phyloP scores from a whole-genome alignment of 2,329 filamentous ascomycete species.

The Penicillium sp. region DNA sequence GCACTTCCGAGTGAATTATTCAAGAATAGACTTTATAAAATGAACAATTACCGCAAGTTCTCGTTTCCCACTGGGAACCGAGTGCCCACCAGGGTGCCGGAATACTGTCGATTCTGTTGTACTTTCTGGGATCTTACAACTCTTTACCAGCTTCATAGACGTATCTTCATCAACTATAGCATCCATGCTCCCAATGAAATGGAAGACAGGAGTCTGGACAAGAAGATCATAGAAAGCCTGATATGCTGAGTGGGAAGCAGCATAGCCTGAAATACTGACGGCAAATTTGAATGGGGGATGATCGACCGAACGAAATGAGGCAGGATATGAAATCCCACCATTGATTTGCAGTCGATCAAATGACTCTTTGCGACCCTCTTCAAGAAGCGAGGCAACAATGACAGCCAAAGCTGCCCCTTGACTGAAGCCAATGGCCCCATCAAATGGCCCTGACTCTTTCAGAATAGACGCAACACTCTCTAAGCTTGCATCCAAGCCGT shows the following conservation, averaged over 20 bases:
- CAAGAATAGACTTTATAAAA: conserved; percentile 5
- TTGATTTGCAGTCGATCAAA: background rate
- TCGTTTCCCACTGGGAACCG: conserved; percentile 8
- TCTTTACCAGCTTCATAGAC: conserved; percentile 2
- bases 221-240: conserved; percentile 7
- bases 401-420: conserved; percentile 5
- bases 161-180: conserved; percentile 7
- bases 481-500: background rate
- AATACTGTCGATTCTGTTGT: background rate
- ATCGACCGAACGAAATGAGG: background rate
- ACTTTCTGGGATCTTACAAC: background rate
- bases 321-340: conserved; percentile 2
- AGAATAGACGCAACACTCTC: background rate
- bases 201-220: conserved; percentile 3
- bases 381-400: conserved; percentile 8
- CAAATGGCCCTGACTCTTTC: conserved; percentile 5
- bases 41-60: conserved; percentile 5
- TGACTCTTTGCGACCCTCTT: background rate
- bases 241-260: conserved; percentile 6
- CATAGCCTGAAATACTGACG: conserved; percentile 8
- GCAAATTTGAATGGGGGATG: conserved; percentile 9
- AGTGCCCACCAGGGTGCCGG: conserved; percentile 6
- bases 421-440: conserved; percentile 14
- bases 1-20: no score
- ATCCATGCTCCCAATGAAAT: conserved; percentile 11